Percentiles rank a stretch among this genome's conserved stretches.
phyloP scores from a whole-genome alignment of 441 rosid species.

The Dalechampia spathulata region DNA sequence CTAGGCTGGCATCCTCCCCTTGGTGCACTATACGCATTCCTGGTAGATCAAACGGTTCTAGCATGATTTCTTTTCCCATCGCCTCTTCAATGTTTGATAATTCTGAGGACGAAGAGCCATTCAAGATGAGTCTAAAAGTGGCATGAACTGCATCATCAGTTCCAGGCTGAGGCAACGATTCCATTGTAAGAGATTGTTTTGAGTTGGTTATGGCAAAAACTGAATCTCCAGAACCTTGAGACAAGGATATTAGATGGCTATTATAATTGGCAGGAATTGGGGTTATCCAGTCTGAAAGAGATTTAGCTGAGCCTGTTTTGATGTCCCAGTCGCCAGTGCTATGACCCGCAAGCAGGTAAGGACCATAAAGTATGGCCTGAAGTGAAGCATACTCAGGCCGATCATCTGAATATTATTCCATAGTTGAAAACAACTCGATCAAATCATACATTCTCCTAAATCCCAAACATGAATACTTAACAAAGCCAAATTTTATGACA shows the following conservation, averaged over 20 bases:
- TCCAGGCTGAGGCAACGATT: slow-evolving; percentile 39
- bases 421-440: slow-evolving; percentile 3
- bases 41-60: slow-evolving; percentile 78
- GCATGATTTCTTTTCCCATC: slow-evolving; percentile 49
- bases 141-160: slow-evolving; percentile 50
- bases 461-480: too few species aligned
- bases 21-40: slow-evolving; percentile 52
- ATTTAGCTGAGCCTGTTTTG: slow-evolving; percentile 29
- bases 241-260: slow-evolving; percentile 48
- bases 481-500: not conserved
- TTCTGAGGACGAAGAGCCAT: slow-evolving; percentile 12
- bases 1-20: slow-evolving; percentile 29
- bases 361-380: slow-evolving; percentile 82
- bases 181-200: slow-evolving; percentile 60
- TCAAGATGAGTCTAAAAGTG: slow-evolving; percentile 60
- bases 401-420: slow-evolving; percentile 49
- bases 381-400: slow-evolving; percentile 58
- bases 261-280: slow-evolving; percentile 49
- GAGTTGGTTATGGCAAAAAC: slow-evolving; percentile 51
- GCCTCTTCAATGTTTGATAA: slow-evolving; percentile 12
- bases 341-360: slow-evolving; percentile 69
- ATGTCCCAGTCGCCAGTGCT: slow-evolving; percentile 64
- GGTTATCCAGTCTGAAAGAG: slow-evolving; percentile 50
- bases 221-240: slow-evolving; percentile 41
- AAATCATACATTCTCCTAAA: not conserved